These are phyloP conservation scores for Rhododendron ovatum DNA, from an alignment of 148 eudicot genomes.

Conservation along the genomic window DNA sequence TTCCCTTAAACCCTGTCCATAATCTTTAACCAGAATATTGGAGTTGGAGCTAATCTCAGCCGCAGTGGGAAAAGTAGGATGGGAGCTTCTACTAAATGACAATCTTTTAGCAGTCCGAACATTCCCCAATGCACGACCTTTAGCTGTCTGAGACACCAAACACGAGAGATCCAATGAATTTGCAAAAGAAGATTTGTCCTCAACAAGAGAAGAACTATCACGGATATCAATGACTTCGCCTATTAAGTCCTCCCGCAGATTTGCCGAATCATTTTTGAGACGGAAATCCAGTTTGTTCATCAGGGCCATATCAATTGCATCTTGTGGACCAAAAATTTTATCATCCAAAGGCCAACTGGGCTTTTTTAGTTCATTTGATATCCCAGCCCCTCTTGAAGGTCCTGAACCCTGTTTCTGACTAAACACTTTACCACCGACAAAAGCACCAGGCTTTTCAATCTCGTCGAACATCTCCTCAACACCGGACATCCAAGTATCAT, in stretches of 20 bases:
- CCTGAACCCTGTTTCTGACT: conserved; percentile 23
- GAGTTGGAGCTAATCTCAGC: conserved; percentile 32
- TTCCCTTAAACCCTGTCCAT: conserved; percentile 20
- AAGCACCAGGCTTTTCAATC: conserved; percentile 19
- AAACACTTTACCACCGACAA: conserved; percentile 27
- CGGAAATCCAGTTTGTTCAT: conserved; percentile 21
- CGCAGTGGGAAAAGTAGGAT: conserved; percentile 36
- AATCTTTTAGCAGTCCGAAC: conserved; percentile 40
- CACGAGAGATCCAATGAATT: conserved; percentile 31
- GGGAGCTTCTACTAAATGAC: conserved; percentile 34
- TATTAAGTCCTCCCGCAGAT: conserved; percentile 34
- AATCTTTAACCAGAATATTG: conserved; percentile 27
- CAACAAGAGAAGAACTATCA: conserved; percentile 26
- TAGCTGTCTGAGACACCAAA: conserved; percentile 22
- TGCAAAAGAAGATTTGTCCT: conserved; percentile 27
- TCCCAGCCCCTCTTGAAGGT: conserved; percentile 21
- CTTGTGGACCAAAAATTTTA: conserved; percentile 24
- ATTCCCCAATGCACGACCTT: conserved; percentile 25
- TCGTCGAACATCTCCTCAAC: conserved; percentile 23
- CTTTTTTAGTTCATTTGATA: conserved; percentile 24
- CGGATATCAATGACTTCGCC: conserved; percentile 68
- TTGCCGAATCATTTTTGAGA: conserved; percentile 24
- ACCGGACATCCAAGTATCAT: conserved; percentile 27
- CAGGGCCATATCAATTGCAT: conserved; percentile 15
- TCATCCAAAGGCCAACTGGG: conserved; percentile 27